phyloP scores from a whole-genome alignment of 192 early-diverging fungal genomes.

The Phycomyces blakesleeanus region DNA sequence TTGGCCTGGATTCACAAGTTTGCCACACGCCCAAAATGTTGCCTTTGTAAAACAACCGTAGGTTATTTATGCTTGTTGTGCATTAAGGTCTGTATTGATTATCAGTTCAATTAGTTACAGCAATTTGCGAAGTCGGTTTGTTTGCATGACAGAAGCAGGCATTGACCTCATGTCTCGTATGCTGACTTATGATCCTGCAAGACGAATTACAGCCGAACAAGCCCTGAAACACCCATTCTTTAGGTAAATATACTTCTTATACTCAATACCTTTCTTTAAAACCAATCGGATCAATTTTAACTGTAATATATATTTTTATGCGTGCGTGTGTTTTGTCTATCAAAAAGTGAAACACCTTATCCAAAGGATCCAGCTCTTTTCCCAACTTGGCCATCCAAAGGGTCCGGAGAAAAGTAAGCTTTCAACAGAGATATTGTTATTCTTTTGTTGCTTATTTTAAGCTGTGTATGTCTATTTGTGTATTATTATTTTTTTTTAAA shows the following conservation, averaged over 20 bases:
- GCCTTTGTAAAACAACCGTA: constrained; percentile 65
- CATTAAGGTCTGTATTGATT: not conserved
- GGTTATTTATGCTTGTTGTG: constrained; percentile 6
- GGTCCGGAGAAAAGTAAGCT: constrained; percentile 50
- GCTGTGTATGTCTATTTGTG: not conserved
- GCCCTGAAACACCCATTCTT: constrained; percentile 92
- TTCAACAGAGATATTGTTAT: not conserved
- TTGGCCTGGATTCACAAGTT: constrained; percentile 67
- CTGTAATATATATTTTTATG: too few relatives aligned
- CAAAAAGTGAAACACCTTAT: constrained; percentile 66
- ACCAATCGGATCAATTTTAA: too few relatives aligned
- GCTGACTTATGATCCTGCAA: constrained; percentile 79
- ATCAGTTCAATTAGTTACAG: constrained; percentile 30
- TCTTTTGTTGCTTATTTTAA: not conserved
- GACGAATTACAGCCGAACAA: constrained; percentile 87
- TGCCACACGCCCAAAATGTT: constrained; percentile 73
- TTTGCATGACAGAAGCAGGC: constrained; percentile 70
- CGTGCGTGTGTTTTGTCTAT: too few relatives aligned
- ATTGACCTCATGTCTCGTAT: constrained; percentile 73
- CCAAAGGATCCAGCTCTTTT: constrained; percentile 94
- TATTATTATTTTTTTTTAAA: constrained; percentile 8
- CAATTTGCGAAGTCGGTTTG: constrained; percentile 43
- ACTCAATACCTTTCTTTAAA: too few relatives aligned
- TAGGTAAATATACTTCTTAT: too few relatives aligned
- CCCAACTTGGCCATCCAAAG: constrained; percentile 87